A percentile compares a stretch with the other conserved stretches of the same genome.
phyloP scores from a whole-genome alignment of 805 yeast species.

The Lipomyces mesembrius region DNA sequence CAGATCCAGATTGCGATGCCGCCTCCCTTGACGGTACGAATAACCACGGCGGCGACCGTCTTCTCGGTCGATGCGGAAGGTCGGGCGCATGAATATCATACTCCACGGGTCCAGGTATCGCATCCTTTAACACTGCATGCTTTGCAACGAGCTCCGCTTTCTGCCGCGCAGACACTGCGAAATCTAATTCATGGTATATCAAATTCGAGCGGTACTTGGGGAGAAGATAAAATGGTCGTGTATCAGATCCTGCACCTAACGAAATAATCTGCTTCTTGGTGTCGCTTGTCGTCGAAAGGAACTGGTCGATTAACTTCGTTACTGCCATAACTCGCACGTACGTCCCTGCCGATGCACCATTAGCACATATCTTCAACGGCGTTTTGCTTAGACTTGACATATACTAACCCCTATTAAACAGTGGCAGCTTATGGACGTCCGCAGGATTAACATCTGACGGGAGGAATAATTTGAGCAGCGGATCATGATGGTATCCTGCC shows the following conservation, averaged over 20 bases:
- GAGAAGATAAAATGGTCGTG: slow-evolving; percentile 62
- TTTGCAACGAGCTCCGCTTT: slow-evolving; percentile 56
- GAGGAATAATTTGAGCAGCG: slow-evolving; percentile 41
- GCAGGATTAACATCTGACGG: slow-evolving; percentile 29
- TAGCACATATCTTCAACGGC: slow-evolving; percentile 45
- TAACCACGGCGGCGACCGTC: not conserved
- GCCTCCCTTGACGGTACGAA: not conserved
- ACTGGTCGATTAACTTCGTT: slow-evolving; percentile 21
- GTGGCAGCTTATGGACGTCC: slow-evolving; percentile 53
- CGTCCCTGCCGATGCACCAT: slow-evolving; percentile 16
- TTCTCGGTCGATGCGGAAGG: not conserved
- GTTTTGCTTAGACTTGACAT: slow-evolving; percentile 38
- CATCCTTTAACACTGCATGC: not conserved
- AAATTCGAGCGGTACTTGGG: slow-evolving; percentile 43
- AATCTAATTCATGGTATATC: slow-evolving; percentile 66
- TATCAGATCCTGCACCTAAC: slow-evolving; percentile 83
- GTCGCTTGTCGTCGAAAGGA: not conserved
- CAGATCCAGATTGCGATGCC: not conserved
- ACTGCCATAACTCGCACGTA: slow-evolving; percentile 21
- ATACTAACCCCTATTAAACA: slow-evolving; percentile 67
- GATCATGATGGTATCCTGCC: slow-evolving; percentile 55
- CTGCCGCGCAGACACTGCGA: slow-evolving; percentile 56
- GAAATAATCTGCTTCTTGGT: slow-evolving; percentile 57
- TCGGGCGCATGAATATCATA: not conserved
- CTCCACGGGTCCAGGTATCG: slow-evolving; percentile 12